Evolutionary conservation across 148 eudicot genomes (phyloP).

Genomic region (Arctostaphylos glauca): DNA sequence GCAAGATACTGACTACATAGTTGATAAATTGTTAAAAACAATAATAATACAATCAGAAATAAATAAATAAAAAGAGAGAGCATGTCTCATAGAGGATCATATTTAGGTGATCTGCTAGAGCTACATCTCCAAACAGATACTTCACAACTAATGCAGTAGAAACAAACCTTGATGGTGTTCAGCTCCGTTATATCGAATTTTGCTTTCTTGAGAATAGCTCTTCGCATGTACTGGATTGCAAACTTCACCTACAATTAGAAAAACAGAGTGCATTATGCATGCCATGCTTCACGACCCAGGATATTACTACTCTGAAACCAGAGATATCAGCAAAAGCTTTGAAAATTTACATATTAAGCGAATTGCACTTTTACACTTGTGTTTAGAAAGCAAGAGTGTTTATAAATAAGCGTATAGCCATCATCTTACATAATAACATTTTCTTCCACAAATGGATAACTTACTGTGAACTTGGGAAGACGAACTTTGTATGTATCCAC

Average conservation of each 20-base stretch:
- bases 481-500: slow-evolving; percentile 95
- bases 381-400: not conserved
- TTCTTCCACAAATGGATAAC: slow-evolving; percentile 20
- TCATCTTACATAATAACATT: not conserved
- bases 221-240: slow-evolving; percentile 97
- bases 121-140: not conserved
- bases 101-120: slow-evolving; percentile 10
- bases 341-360: not conserved
- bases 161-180: slow-evolving; percentile 79
- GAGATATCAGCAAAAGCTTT: not conserved
- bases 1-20: not conserved
- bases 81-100: not conserved
- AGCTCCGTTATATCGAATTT: slow-evolving; percentile 88
- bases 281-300: not conserved
- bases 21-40: not conserved
- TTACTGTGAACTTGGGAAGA: slow-evolving; percentile 92
- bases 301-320: slow-evolving; percentile 3
- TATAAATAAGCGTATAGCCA: not conserved
- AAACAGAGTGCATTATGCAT: not conserved
- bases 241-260: slow-evolving; percentile 64
- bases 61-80: not conserved
- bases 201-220: slow-evolving; percentile 89
- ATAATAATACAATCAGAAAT: not conserved
- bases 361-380: not conserved
- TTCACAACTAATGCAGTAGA: not conserved